Evolutionary conservation across 768 basidiomycete species (phyloP).

Genomic region (Cystofilobasidium bisporidii): DNA sequence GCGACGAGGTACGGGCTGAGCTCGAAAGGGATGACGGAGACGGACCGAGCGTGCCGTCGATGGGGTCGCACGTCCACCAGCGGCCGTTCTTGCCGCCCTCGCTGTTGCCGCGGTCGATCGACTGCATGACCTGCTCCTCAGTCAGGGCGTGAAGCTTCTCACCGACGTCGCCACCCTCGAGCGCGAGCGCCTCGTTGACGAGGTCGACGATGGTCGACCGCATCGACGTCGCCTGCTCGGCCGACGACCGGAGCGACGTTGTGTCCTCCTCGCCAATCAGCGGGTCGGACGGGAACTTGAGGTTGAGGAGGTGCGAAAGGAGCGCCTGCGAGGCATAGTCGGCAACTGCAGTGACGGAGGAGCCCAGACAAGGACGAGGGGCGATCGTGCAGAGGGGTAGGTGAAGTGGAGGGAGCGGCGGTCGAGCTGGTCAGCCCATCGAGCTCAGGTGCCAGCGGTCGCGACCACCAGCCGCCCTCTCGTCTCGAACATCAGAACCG

Average conservation of each 20-base stretch:
- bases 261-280: constrained; percentile 97
- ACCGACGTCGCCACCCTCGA: constrained; percentile 41
- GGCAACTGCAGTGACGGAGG: constrained; percentile 51
- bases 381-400: too few relatives aligned
- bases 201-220: constrained; percentile 63
- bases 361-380: not conserved
- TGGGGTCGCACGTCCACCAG: constrained; percentile 57
- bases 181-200: constrained; percentile 69
- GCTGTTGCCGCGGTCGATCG: constrained; percentile 74
- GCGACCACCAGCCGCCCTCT: not conserved
- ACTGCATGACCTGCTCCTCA: constrained; percentile 58
- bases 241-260: constrained; percentile 51
- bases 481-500: not conserved
- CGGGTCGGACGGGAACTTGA: constrained; percentile 70
- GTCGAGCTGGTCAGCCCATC: too few relatives aligned
- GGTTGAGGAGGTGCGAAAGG: constrained; percentile 65
- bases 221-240: constrained; percentile 45
- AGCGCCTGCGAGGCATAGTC: constrained; percentile 92
- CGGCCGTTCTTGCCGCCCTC: constrained; percentile 59
- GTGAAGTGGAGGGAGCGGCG: not conserved
- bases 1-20: too few relatives aligned
- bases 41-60: constrained; percentile 61
- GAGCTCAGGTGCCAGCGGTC: not conserved
- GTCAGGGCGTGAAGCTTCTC: constrained; percentile 42
- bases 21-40: constrained; percentile 2